These are phyloP conservation scores for Globisporangium takayamanum DNA, from an alignment of 352 stramenopile genomes.

Conservation along the genomic window DNA sequence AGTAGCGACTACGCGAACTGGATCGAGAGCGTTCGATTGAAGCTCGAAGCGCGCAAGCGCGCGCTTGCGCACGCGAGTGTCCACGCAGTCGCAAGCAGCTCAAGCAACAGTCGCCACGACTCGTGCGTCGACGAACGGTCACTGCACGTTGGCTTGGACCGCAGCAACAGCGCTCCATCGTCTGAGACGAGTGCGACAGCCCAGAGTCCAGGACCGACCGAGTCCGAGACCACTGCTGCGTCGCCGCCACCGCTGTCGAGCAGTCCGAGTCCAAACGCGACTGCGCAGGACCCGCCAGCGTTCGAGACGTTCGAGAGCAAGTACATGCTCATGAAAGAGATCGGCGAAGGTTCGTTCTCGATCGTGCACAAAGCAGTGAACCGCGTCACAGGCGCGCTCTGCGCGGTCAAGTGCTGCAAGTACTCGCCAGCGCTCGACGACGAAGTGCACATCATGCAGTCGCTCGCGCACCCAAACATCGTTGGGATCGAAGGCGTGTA, in stretches of 20 bases:
- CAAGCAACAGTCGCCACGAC: not conserved
- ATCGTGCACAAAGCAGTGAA: slow-evolving; percentile 77
- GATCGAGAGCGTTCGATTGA: slow-evolving; percentile 40
- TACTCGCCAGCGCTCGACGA: slow-evolving; percentile 51
- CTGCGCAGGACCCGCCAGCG: slow-evolving; percentile 26
- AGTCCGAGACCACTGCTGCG: not conserved
- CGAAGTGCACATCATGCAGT: slow-evolving; percentile 60
- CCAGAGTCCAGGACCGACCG: not conserved
- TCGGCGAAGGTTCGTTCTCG: slow-evolving; percentile 79
- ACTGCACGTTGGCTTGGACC: not conserved
- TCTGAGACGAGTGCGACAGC: no score
- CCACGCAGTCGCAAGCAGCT: slow-evolving; percentile 4
- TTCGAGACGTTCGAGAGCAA: slow-evolving; percentile 50
- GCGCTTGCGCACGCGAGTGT: slow-evolving; percentile 17
- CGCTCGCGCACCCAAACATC: slow-evolving; percentile 62
- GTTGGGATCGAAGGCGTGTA: slow-evolving; percentile 66
- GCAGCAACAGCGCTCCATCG: no score
- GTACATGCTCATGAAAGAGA: slow-evolving; percentile 75
- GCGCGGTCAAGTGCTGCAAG: slow-evolving; percentile 75
- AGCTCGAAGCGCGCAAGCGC: slow-evolving; percentile 44
- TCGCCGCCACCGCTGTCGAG: not conserved
- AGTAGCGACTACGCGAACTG: slow-evolving; percentile 36
- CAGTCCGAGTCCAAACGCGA: not conserved
- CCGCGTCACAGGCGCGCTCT: slow-evolving; percentile 49
- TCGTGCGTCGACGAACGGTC: slow-evolving; percentile 7